Evolutionary conservation across 2,329 filamentous ascomycete species (phyloP), one percentile per base, ranked within the genome.

Genomic region (Cytospora schulzeri): DNA sequence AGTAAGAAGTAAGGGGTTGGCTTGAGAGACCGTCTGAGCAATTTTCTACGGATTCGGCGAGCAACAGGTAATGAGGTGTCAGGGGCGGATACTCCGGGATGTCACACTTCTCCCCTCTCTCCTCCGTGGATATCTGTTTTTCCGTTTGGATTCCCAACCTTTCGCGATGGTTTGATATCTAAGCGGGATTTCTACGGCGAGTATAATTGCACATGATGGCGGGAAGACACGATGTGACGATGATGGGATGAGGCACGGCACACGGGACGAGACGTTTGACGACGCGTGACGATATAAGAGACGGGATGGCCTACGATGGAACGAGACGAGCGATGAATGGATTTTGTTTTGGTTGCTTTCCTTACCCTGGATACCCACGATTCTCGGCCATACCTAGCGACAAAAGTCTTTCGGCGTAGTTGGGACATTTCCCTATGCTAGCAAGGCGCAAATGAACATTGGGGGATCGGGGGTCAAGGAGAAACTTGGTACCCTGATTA

Each of bases 401-500:
- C 29, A 45, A 50, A 56, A 48, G 33, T 48, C 28, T 45, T 54
- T 35, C 52, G 59, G 52, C 52, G 59, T 50, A 31, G 52, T 56
- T 24, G 17, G 22, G 59, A 22, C 59, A 60, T 56, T 56, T 1
- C 14, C 52, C 38, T 1, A 56, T 50, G 59, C 52, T 51, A 56
- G 60, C 60, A 56, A 62, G 52, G 60, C 52, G 60, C 53, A 62
- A 62, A 28, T 56, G 52, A 56, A 62, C 60, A 56, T 62, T 50
- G 60, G 60, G 33, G 60, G 33, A 14, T 56, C 24, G 19, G 48
- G 48, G 53, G 12, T 19, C 22, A 8, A 38, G 60, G 60, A 17
- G 59, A 45, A 38, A 33, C 38, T 33, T 50, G 52, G 52, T 35
- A 26, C 28, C 52, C 59, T 62, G 59, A 50, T 48, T 33, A 53